Evolutionary conservation across 805 yeast species (phyloP).

Genomic region (Komagataella populi): DNA sequence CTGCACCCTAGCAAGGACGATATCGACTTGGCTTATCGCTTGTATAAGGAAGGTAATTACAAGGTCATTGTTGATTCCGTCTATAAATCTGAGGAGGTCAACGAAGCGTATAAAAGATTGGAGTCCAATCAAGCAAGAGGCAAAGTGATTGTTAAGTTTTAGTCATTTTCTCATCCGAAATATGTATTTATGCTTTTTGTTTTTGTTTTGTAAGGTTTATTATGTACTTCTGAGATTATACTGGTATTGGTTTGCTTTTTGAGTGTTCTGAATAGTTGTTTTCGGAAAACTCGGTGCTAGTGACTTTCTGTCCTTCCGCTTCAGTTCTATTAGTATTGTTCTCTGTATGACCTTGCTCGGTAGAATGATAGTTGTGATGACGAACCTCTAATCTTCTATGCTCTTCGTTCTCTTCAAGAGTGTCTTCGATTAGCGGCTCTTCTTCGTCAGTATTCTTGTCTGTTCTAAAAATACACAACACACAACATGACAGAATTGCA

Average conservation of each 20-base stretch:
- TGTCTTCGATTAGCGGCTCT: neutral
- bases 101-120: slow-evolving; percentile 36
- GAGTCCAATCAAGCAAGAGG: slow-evolving; percentile 43
- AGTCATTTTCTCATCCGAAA: neutral
- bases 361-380: neutral
- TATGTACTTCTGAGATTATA: neutral
- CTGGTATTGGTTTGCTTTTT: slow-evolving; percentile 11
- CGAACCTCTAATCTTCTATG: slow-evolving; percentile 1
- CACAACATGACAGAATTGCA: slow-evolving; percentile 19
- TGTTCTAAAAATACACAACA: slow-evolving; percentile 19
- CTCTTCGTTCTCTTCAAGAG: neutral
- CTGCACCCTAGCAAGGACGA: neutral
- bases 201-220: neutral
- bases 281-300: slow-evolving; percentile 10
- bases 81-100: slow-evolving; percentile 30
- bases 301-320: neutral
- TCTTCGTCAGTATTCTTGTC: slow-evolving; percentile 4
- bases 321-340: neutral
- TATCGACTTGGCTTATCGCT: slow-evolving; percentile 20
- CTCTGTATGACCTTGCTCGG: neutral
- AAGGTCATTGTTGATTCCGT: slow-evolving; percentile 40
- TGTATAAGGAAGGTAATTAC: slow-evolving; percentile 30
- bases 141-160: slow-evolving; percentile 37
- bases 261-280: slow-evolving; percentile 15
- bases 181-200: neutral